Conservation (phyloP, 2,329 filamentous ascomycete genomes). For the Claviceps sp. region DNA sequence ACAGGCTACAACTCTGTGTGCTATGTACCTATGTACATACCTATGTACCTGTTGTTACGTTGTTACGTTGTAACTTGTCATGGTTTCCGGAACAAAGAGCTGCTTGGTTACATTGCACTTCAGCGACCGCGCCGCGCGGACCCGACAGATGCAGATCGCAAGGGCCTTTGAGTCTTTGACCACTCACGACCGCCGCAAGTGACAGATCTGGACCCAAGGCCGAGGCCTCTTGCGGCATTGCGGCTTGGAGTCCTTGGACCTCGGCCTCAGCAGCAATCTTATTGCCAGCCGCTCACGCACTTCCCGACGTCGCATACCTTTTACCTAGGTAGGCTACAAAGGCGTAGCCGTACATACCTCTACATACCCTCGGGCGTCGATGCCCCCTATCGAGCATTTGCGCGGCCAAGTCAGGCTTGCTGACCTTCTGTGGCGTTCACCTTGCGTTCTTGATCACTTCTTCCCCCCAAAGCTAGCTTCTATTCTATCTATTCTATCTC, state of each 20-base stretch:
- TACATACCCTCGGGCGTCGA: slow-evolving; percentile 3
- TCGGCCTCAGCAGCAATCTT: slow-evolving; percentile 5
- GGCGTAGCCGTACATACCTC: neutral
- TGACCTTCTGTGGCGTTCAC: neutral
- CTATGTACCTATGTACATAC: too few relatives aligned
- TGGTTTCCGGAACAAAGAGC: too few relatives aligned
- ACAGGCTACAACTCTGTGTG: too few relatives aligned
- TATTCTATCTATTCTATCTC: neutral
- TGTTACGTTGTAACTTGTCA: too few relatives aligned
- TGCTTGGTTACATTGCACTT: neutral
- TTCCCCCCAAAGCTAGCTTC: neutral
- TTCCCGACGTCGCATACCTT: neutral
- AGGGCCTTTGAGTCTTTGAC: neutral
- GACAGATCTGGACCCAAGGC: slow-evolving; percentile 7
- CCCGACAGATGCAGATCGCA: neutral
- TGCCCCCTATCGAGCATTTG: slow-evolving; percentile 6
- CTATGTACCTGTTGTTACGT: too few relatives aligned
- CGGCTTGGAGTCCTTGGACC: slow-evolving; percentile 7
- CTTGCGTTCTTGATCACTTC: neutral
- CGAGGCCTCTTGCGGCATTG: neutral
- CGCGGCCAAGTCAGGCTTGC: slow-evolving; percentile 1
- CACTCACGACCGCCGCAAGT: neutral
- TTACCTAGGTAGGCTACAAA: neutral
- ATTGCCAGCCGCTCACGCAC: neutral
- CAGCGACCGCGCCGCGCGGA: too few relatives aligned